These are phyloP conservation scores for Phytophthora vignae DNA, from an alignment of 352 stramenopile genomes.

Conservation along the genomic window DNA sequence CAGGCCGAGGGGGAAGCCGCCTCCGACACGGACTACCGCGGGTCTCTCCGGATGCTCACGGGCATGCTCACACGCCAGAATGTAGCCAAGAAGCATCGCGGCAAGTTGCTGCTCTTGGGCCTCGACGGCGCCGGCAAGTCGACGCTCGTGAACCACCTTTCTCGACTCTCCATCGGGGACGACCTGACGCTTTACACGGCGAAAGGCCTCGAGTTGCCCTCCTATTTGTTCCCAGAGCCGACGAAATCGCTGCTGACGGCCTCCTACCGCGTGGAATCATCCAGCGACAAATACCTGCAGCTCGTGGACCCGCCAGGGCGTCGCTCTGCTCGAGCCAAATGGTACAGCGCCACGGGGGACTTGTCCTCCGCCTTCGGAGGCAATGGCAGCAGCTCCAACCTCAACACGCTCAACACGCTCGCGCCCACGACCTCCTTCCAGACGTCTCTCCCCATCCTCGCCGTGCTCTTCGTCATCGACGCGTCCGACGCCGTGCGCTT, in stretches of 20 bases:
- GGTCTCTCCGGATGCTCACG: slow-evolving; percentile 28
- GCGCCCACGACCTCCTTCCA: slow-evolving; percentile 19
- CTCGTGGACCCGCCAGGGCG: slow-evolving; percentile 55
- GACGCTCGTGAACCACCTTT: slow-evolving; percentile 58
- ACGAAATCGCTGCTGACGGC: slow-evolving; percentile 32
- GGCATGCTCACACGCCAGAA: slow-evolving; percentile 37
- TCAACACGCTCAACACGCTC: slow-evolving; percentile 32
- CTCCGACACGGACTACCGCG: slow-evolving; percentile 31
- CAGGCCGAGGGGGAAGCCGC: slow-evolving; percentile 7
- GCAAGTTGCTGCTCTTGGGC: slow-evolving; percentile 57
- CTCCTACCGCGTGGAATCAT: slow-evolving; percentile 52
- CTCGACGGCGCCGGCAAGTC: slow-evolving; percentile 70
- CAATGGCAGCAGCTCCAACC: slow-evolving; percentile 1
- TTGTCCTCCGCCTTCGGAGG: slow-evolving; percentile 11
- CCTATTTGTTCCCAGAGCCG: slow-evolving; percentile 40
- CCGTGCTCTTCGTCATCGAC: slow-evolving; percentile 64
- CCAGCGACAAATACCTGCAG: slow-evolving; percentile 49
- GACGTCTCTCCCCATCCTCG: slow-evolving; percentile 44
- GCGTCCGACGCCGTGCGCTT: slow-evolving; percentile 54
- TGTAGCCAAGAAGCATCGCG: slow-evolving; percentile 50
- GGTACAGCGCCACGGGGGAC: slow-evolving; percentile 37
- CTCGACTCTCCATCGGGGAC: slow-evolving; percentile 37
- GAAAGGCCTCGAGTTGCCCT: slow-evolving; percentile 23
- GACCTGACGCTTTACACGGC: slow-evolving; percentile 15
- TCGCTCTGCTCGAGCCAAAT: slow-evolving; percentile 43